Evolutionary conservation across 2,329 filamentous ascomycete species (phyloP), one percentile per base, ranked within the genome.

Genomic region (Lachnellula arida): DNA sequence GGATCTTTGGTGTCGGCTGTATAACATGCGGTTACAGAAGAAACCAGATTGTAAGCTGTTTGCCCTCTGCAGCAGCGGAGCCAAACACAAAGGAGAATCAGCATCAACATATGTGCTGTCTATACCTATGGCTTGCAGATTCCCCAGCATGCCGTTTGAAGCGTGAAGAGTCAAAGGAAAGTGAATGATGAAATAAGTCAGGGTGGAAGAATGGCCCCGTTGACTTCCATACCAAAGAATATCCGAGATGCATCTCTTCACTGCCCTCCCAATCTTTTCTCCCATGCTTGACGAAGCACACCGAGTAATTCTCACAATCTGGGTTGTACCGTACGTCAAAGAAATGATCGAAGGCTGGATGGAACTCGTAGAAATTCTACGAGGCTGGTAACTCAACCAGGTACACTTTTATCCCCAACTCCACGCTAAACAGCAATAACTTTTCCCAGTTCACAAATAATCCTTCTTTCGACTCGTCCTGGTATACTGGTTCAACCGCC

Each of bases 401-500:
- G 39, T n/a, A 32, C 17, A n/a, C 17, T 35, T 35, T 28, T 53
- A 44, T 58, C 63, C 61, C 63, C 56, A 67, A 70, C 68, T 58
- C 68, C 66, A 57, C 63, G 68, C 67, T 69, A 67, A 68, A 61
- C 46, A 63, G 43, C 47, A 63, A 63, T 64, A 47, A 63, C 56
- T 19, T 42, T 51, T 51, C 34, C 39, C 51, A 32, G 37, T 51
- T 84, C 74, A 97, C 53, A 97, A 79, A 70, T 96, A 96, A 69
- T 96, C 91, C 84, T 97, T 97, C 83, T 97, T 97, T 75, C 86
- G 85, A 66, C 88, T 87, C 14, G 93, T 97, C 64, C 94, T 81
- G 8, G 93, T 99, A 73, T 96, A 99, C 70, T 97, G 93, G 59
- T 90, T 95, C 61, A 99, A 78, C 61, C 94, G 88, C 94, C 94